Evolutionary conservation across 2,329 filamentous ascomycete genomes (phyloP), one percentile per base, ranked within the genome.

Genomic region (Apiospora malaysiana): DNA sequence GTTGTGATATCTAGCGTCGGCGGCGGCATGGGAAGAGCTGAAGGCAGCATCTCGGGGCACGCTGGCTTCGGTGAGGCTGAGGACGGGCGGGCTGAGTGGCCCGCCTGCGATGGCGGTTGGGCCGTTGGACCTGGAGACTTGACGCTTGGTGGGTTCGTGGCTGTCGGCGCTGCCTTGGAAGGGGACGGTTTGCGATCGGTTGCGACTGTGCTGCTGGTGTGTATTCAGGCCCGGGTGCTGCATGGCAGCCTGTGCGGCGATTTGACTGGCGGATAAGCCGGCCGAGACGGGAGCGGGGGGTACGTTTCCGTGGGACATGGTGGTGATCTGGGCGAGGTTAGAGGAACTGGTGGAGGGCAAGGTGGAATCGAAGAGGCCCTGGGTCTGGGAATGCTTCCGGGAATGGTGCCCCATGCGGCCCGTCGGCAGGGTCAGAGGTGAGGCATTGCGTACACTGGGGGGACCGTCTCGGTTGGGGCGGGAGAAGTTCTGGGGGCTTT

Each of bases 241-340:
- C 83, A 93, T 90, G 70, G 93, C 93, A 12, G 93, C 90, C 81
- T 94, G 93, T 23, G 93, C 93, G 49, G 93, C 93, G 74, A 94
- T 94, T 80, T 94, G 91, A 80, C 92, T 94, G n/a, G 92, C 90
- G 1, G 87, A 86, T 72, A 89, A 81, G 47, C 80, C 79, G 59
- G 82, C 82, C 81, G 81, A 47, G 37, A 43, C 56, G n/a, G 51
- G 51, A 9, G 68, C 90, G 77, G 80, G 78, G 69, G 68, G 49
- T 10, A 63, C 46, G 32, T 27, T 37, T 16, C 40, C 40, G 12
- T 84, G 81, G 70, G 83, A 81, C 56, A 63, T 63, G 80, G 86
- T 82, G 78, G 82, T 81, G 71, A 86, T 78, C 51, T 88, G 85
- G 37, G 85, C 85, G 69, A 88, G 82, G 78, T 87, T 90, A 74